Conservation (phyloP, 257 asterid species). For the Echium plantagineum region DNA sequence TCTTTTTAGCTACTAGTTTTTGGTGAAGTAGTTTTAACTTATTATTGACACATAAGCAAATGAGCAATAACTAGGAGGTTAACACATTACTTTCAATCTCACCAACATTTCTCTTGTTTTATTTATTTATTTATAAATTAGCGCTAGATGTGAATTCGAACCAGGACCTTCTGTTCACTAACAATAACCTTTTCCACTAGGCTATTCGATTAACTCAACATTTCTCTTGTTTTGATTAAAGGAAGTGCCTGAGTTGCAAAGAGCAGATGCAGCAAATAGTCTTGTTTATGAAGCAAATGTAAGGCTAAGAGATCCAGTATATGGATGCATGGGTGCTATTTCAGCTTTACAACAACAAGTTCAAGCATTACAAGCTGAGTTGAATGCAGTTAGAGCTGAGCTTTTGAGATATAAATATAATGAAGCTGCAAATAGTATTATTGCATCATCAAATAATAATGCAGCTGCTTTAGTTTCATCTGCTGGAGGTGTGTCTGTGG, state of each 20-base stretch:
- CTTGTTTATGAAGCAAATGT: constrained; percentile 87
- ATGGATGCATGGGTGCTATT: constrained; percentile 98
- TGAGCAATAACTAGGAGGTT: too few relatives aligned
- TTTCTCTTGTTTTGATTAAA: constrained; percentile 6
- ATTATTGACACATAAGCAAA: too few relatives aligned
- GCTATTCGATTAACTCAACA: too few relatives aligned
- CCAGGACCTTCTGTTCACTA: too few relatives aligned
- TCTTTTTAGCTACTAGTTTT: too few relatives aligned
- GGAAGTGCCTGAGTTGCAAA: constrained; percentile 72
- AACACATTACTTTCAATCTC: too few relatives aligned
- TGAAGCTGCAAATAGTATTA: constrained; percentile 59
- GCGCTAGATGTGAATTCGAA: too few relatives aligned
- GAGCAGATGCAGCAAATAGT: constrained; percentile 85
- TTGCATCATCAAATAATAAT: constrained; percentile 29
- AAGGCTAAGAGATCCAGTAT: constrained; percentile 77
- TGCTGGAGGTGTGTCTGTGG: constrained; percentile 33
- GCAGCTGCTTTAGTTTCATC: constrained; percentile 25
- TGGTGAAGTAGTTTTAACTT: too few relatives aligned
- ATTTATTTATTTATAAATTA: too few relatives aligned
- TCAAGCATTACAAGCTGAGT: constrained; percentile 61
- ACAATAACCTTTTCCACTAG: too few relatives aligned
- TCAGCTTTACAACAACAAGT: constrained; percentile 73
- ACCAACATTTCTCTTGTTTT: too few relatives aligned
- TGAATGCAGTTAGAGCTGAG: constrained; percentile 61
- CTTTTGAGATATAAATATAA: constrained; percentile 58